Percentiles rank a stretch among this genome's conserved stretches.
Evolutionary conservation across 805 yeast genomes (phyloP).

Genomic region (Candida maris): DNA sequence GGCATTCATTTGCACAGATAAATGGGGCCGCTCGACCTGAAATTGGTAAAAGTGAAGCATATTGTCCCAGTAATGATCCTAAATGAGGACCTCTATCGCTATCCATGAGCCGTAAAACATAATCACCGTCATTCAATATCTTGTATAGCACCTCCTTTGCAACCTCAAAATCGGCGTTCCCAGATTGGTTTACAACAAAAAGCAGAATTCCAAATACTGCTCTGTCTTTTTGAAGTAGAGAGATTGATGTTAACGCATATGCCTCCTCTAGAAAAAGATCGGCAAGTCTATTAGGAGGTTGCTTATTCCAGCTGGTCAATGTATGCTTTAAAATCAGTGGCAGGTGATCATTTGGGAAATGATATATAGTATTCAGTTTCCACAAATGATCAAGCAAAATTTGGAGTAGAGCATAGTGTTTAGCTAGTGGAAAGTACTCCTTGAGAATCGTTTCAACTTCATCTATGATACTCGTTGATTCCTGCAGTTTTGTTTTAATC

Average conservation of each 20-base stretch:
- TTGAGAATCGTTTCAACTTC: slow-evolving; percentile 48
- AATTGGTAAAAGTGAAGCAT: neutral
- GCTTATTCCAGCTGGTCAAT: slow-evolving; percentile 6
- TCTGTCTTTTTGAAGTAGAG: slow-evolving; percentile 44
- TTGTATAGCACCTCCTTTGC: neutral
- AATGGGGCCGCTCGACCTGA: neutral
- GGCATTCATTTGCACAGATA: slow-evolving; percentile 19
- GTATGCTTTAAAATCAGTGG: slow-evolving; percentile 33
- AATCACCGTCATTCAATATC: neutral
- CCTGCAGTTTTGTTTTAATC: slow-evolving; percentile 49
- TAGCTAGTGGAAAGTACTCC: slow-evolving; percentile 52
- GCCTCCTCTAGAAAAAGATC: slow-evolving; percentile 42
- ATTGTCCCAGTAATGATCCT: neutral
- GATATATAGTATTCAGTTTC: slow-evolving; percentile 50
- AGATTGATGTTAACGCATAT: slow-evolving; percentile 43
- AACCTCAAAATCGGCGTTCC: neutral
- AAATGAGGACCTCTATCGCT: neutral
- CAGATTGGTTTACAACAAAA: slow-evolving; percentile 15
- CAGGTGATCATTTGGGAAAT: slow-evolving; percentile 49
- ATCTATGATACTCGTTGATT: slow-evolving; percentile 52
- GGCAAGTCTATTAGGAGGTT: slow-evolving; percentile 33
- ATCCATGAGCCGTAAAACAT: neutral
- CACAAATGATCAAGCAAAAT: slow-evolving; percentile 41
- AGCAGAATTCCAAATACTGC: slow-evolving; percentile 41
- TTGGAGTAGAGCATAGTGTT: slow-evolving; percentile 49